phyloP scores from a whole-genome alignment of 257 asterid species.

The Coffea canephora region DNA sequence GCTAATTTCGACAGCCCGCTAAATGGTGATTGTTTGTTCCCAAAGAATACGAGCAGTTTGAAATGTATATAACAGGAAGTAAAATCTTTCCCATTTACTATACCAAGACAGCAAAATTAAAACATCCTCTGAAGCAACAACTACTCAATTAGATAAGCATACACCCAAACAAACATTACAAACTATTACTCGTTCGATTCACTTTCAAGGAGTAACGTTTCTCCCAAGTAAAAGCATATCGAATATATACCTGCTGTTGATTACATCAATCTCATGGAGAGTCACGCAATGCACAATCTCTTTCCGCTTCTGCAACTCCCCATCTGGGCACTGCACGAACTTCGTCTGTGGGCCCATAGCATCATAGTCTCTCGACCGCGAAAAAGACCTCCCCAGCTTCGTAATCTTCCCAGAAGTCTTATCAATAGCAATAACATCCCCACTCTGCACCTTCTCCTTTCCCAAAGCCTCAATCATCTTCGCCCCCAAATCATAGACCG shows the following conservation, averaged over 20 bases:
- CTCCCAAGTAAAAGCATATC: neutral
- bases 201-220: neutral
- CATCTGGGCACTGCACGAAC: conserved; percentile 95
- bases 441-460: conserved; percentile 94
- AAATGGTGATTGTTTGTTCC: neutral
- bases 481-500: conserved; percentile 75
- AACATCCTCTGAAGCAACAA: neutral
- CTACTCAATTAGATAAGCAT: neutral
- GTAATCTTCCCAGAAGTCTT: conserved; percentile 88
- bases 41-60: neutral
- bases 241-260: conserved; percentile 71
- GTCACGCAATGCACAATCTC: conserved; percentile 93
- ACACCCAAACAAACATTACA: neutral
- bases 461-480: conserved; percentile 93
- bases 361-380: conserved; percentile 87
- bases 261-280: conserved; percentile 89
- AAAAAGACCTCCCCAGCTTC: conserved; percentile 83
- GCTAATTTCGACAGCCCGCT: neutral
- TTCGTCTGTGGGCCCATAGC: conserved; percentile 94
- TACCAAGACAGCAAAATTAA: neutral
- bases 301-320: conserved; percentile 97
- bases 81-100: neutral
- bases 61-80: neutral
- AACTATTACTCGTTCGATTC: neutral
- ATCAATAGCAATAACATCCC: conserved; percentile 86